A percentile compares a stretch with the other conserved stretches of the same genome.
Conservation (phyloP, 768 basidiomycete genomes). For the Antrodiella citrinella region DNA sequence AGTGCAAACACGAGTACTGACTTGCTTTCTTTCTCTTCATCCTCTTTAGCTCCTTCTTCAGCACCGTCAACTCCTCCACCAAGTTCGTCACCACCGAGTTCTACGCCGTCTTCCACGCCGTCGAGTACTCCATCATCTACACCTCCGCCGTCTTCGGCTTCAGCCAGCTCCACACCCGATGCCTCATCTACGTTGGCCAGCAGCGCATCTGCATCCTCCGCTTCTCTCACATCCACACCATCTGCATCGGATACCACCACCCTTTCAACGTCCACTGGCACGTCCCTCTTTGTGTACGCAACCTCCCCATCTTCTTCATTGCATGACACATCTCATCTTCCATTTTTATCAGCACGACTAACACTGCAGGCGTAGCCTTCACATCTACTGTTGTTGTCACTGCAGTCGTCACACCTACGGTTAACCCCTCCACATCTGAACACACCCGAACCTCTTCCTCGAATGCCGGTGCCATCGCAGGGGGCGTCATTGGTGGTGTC, state of each 20-base stretch:
- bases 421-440: conserved; percentile 4
- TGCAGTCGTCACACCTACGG: conserved; percentile 9
- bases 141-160: too few species aligned
- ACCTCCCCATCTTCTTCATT: background rate
- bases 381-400: conserved; percentile 13
- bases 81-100: too few species aligned
- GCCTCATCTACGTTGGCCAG: too few species aligned
- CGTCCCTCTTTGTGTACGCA: conserved; percentile 14
- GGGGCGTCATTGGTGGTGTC: conserved; percentile 24
- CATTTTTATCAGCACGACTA: conserved; percentile 11
- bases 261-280: conserved; percentile 12
- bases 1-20: too few species aligned
- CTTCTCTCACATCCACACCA: background rate
- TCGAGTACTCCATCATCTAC: too few species aligned
- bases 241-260: too few species aligned
- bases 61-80: too few species aligned
- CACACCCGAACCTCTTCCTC: conserved; percentile 6
- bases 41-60: too few species aligned
- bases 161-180: too few species aligned
- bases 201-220: background rate
- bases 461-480: conserved; percentile 23
- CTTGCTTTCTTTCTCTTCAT: too few species aligned
- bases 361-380: conserved; percentile 11
- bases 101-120: too few species aligned
- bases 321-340: conserved; percentile 1